phyloP scores from a whole-genome alignment of 768 basidiomycete species.

The Macrolepiota albuminosa region DNA sequence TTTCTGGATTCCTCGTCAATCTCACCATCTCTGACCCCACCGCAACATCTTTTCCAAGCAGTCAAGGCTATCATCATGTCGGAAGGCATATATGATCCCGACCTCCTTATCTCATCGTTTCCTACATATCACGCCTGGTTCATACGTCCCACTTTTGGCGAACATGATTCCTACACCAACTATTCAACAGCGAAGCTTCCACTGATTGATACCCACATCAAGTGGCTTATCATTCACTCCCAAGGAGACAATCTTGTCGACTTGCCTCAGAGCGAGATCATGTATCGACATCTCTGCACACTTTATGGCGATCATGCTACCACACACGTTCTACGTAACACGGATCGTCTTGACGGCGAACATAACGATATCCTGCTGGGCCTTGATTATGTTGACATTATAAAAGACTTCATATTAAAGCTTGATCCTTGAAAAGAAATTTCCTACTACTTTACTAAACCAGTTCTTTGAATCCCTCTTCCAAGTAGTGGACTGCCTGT shows the following conservation, averaged over 20 bases:
- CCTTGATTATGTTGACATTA: conserved; percentile 39
- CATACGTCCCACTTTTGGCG: conserved; percentile 59
- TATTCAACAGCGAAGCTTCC: conserved; percentile 42
- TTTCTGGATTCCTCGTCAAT: conserved; percentile 49
- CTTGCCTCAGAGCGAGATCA: conserved; percentile 51
- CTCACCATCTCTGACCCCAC: conserved; percentile 42
- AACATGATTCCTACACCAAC: conserved; percentile 38
- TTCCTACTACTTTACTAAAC: background rate
- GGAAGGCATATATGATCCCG: conserved; percentile 78
- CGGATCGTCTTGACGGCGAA: conserved; percentile 40
- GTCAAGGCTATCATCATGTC: conserved; percentile 57
- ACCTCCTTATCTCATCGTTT: conserved; percentile 56
- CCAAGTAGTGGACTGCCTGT: conserved; percentile 58
- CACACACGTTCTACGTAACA: conserved; percentile 21
- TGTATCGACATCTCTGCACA: conserved; percentile 48
- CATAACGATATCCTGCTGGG: conserved; percentile 51
- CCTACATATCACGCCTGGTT: conserved; percentile 71
- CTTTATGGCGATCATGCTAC: conserved; percentile 26
- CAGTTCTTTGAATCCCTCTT: conserved; percentile 43
- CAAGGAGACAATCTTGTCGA: conserved; percentile 67
- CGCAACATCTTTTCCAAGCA: conserved; percentile 33
- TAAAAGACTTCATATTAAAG: conserved; percentile 35
- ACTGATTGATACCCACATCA: conserved; percentile 32
- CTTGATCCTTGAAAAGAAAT: background rate
- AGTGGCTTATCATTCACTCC: conserved; percentile 77